Percentiles rank a stretch among this genome's conserved stretches.
Evolutionary conservation across 768 basidiomycete species (phyloP).

Genomic region (Tylopilus vinaceipallidus): DNA sequence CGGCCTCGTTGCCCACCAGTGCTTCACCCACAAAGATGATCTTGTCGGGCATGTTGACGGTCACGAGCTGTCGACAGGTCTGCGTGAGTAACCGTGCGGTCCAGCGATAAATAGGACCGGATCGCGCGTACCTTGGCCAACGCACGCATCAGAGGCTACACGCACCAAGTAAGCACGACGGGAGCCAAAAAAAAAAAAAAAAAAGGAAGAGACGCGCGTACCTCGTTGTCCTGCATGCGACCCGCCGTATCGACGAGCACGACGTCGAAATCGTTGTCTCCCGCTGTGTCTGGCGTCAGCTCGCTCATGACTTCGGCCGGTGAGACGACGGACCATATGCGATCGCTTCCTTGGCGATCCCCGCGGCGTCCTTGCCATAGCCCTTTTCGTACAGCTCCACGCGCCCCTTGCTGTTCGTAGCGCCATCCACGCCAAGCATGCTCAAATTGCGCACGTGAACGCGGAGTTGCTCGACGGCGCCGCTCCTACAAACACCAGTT

Average conservation of each 20-base stretch:
- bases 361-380: constrained; percentile 99
- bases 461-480: constrained; percentile 95
- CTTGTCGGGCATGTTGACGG: constrained; percentile 94
- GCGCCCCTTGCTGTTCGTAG: constrained; percentile 63
- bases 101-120: background rate
- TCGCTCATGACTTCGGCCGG: background rate
- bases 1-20: constrained; percentile 96
- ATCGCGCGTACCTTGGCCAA: constrained; percentile 91
- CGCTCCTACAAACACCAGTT: constrained; percentile 53
- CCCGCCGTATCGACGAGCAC: constrained; percentile 98
- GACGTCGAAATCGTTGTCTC: constrained; percentile 90
- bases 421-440: constrained; percentile 73
- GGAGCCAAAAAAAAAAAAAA: too few species aligned
- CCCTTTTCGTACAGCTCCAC: constrained; percentile 96
- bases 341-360: constrained; percentile 95
- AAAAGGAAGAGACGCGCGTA: too few species aligned
- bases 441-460: constrained; percentile 95
- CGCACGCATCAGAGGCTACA: constrained; percentile 92
- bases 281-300: constrained; percentile 46
- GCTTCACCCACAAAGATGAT: constrained; percentile 98
- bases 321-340: constrained; percentile 62
- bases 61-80: constrained; percentile 60
- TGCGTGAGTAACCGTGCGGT: background rate
- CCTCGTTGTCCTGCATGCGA: constrained; percentile 99
- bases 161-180: constrained; percentile 2